Base-by-base conservation (phyloP, 1,284 basidiomycete genomes). In the Heterobasidion irregulare region DNA sequence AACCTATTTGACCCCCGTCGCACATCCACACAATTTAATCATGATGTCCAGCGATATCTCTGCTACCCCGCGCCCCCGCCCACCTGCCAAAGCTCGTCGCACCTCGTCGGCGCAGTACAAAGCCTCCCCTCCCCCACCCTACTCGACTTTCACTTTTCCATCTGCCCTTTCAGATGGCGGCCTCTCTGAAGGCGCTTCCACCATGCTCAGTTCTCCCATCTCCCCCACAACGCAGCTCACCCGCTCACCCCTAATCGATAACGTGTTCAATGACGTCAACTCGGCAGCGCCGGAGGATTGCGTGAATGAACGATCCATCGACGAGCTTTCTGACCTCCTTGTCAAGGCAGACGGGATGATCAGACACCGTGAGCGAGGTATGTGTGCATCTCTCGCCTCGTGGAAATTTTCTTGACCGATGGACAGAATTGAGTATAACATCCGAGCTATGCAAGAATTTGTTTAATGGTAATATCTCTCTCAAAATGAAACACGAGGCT, bases 291-390 rank as follows among this genome's bases (percentile, higher is more conserved):
- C 55, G 47, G 62, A 68, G 58, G 77, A 73, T 48, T 80, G 80
- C 73, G 72, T 84, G 66, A 76, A 77, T 59, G 82, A 82, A 58
- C 76, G 73, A 62, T 88, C 84, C n/a, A 74, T 80, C 45, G 85
- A 85, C 59, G 89, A 92, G 62, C 75, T 92, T 47, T 78, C 82
- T 8, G 76, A 77, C 43, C 71, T 90, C 44, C 75, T 91, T 41
- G 68, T 79, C 45, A 82, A 82, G 65, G 89, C 86, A 2, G 84
- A 86, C 58, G 77, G 74, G 55, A 72, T 92, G 49, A 91, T 94
- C 58, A 84, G 82, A 64, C 82, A 84, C 56, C 77, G 88, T 47
- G 89, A 90, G 69, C 77, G 78, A 63, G 89, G 90, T 89, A 65
- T 57, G 82, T 26, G 4, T 67, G 38, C 50, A 36, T 52, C 47